phyloP scores from a whole-genome alignment of 176 grass and related monocot species.

The Pontederia crassipes region DNA sequence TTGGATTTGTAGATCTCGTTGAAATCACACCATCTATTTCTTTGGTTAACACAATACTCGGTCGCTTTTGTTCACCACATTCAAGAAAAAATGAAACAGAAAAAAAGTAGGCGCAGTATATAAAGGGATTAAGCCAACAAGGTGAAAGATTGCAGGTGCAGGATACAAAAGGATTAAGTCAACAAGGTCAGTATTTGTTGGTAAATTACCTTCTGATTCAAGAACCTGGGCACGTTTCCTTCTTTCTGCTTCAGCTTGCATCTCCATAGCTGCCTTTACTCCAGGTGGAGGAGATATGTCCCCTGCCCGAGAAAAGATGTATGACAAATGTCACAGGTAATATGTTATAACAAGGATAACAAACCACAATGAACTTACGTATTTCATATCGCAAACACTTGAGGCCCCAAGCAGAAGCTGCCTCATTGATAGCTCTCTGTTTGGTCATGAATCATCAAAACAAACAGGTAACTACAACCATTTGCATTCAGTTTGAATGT shows the following conservation, averaged over 20 bases:
- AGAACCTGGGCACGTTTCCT: slow-evolving; percentile 91
- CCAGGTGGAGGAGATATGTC: slow-evolving; percentile 84
- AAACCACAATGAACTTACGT: slow-evolving; percentile 35
- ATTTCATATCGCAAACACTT: slow-evolving; percentile 96
- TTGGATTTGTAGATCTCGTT: no score
- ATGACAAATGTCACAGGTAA: neutral
- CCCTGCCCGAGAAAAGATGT: slow-evolving; percentile 29
- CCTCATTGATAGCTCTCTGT: slow-evolving; percentile 89
- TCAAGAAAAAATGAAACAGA: slow-evolving; percentile 1
- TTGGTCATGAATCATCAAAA: no score
- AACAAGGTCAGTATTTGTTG: slow-evolving; percentile 1
- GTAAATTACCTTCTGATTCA: slow-evolving; percentile 71
- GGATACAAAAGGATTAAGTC: neutral
- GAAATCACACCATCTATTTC: no score
- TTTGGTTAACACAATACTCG: no score
- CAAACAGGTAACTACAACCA: no score
- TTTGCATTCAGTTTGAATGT: no score
- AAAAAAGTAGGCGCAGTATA: neutral
- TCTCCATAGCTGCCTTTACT: slow-evolving; percentile 89
- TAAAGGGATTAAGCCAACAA: slow-evolving; percentile 2
- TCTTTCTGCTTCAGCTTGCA: slow-evolving; percentile 98
- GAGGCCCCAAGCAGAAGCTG: slow-evolving; percentile 69
- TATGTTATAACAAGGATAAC: neutral
- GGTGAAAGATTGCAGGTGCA: neutral
- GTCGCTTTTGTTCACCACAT: no score